Conservation (phyloP, 192 early-diverging fungal genomes). For the Backusella sp. region DNA sequence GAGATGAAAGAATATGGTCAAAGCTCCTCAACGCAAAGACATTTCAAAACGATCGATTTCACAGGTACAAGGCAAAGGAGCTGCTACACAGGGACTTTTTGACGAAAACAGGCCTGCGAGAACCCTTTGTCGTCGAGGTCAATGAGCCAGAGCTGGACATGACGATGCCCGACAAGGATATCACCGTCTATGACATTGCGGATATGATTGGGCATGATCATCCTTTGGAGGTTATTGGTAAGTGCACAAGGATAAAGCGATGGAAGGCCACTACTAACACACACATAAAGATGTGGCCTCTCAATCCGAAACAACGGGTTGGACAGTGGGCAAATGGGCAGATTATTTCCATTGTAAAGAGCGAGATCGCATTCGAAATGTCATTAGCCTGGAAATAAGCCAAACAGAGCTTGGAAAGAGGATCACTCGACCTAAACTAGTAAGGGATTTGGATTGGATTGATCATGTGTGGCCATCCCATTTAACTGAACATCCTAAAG, state of each 20-base stretch:
- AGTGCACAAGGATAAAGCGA: background rate
- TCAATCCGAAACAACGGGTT: constrained; percentile 72
- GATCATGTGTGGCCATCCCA: constrained; percentile 82
- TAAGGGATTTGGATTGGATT: constrained; percentile 87
- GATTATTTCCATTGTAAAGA: constrained; percentile 68
- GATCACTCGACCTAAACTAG: constrained; percentile 75
- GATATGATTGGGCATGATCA: constrained; percentile 52
- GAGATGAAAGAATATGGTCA: constrained; percentile 79
- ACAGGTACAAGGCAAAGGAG: constrained; percentile 58
- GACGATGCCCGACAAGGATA: constrained; percentile 65
- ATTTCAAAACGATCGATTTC: constrained; percentile 68
- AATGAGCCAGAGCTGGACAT: constrained; percentile 71
- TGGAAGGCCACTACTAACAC: no score
- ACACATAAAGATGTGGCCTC: constrained; percentile 72
- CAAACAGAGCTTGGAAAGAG: constrained; percentile 62
- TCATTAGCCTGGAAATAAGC: constrained; percentile 86
- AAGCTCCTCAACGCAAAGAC: constrained; percentile 68
- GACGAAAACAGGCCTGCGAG: constrained; percentile 57
- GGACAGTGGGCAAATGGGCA: constrained; percentile 85
- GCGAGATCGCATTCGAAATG: constrained; percentile 77
- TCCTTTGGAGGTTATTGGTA: constrained; percentile 81
- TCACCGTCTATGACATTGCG: constrained; percentile 64
- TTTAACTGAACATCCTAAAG: constrained; percentile 74
- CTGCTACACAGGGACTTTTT: constrained; percentile 66
- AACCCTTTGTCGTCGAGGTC: constrained; percentile 71